Evolutionary conservation across 306 rosid species (phyloP), one percentile per base, ranked within the genome.

Genomic region (Carpinus viminea): DNA sequence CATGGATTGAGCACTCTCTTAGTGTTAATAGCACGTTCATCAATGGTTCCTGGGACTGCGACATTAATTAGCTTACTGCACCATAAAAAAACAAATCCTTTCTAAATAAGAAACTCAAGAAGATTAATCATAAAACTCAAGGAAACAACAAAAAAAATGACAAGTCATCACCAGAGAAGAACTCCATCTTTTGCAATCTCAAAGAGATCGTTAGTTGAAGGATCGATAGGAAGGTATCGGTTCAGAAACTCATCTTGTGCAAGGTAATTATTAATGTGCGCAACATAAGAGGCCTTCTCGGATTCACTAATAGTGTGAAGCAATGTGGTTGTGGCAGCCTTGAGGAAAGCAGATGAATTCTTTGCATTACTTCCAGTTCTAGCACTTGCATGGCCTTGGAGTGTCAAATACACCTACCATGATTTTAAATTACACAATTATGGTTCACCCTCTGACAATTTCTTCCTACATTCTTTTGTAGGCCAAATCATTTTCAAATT

Each of bases 281-380:
- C 89, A n/a, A 93, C 93, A 66, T 95, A 95, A 26, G 99, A 95
- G 11, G 99, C 86, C 85, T 93, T 95, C 91, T 95, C 99, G 10
- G 99, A 90, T 90, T 95, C 98, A 56, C 99, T 95, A 76, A 95
- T 95, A 10, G 99, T 95, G 87, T 95, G 99, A 79, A 95, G 99
- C 89, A 95, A 83, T 62, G 98, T 95, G 20, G 99, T 95, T 80
- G 99, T 95, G 24, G 97, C 97, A 41, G 95, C 91, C 85, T 95
- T 95, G 65, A 95, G 96, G 76, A 95, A 95, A 57, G 98, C 98
- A 1, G 97, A 91, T 1, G 98, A 93, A 82, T 87, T 87, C 86
- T 90, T 93, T 17, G 91, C 88, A 78, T 86, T 88, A 82, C 89
- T 89, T 68, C 90, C 98, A 13, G 87, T 83, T 85, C 91, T 91